Evolutionary conservation across 441 rosid species (phyloP).

Genomic region (Adansonia gregorii): DNA sequence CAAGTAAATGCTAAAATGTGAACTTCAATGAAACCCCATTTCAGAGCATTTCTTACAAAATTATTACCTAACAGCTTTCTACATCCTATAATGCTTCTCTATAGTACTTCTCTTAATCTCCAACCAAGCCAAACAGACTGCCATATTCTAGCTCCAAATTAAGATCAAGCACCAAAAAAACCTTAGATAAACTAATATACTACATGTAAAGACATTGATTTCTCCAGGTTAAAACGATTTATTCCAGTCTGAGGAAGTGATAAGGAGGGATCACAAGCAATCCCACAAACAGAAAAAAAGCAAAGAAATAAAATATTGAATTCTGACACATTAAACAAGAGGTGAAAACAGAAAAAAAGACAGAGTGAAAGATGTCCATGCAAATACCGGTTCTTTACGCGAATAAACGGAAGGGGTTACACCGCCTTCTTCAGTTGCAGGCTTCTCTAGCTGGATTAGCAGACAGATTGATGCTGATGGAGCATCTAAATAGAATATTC

Average conservation of each 20-base stretch:
- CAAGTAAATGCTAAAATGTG: not conserved
- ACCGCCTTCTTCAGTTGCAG: slow-evolving; percentile 95
- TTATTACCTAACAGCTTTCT: slow-evolving; percentile 5
- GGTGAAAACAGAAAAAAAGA: slow-evolving; percentile 21
- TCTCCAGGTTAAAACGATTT: slow-evolving; percentile 17
- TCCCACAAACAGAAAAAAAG: not conserved
- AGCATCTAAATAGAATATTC: slow-evolving; percentile 92
- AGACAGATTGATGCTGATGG: slow-evolving; percentile 92
- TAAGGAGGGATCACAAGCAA: not conserved
- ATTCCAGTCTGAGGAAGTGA: slow-evolving; percentile 9
- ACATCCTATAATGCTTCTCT: not conserved
- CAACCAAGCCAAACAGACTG: slow-evolving; percentile 18
- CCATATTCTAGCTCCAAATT: not conserved
- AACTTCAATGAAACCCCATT: slow-evolving; percentile 13
- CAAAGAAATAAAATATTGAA: slow-evolving; percentile 30
- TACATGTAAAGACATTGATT: slow-evolving; percentile 14
- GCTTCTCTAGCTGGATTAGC: slow-evolving; percentile 91
- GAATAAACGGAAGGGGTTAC: slow-evolving; percentile 95
- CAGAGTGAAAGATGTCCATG: not conserved
- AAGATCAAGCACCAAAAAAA: slow-evolving; percentile 3
- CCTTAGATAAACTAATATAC: slow-evolving; percentile 14
- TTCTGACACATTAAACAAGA: slow-evolving; percentile 12
- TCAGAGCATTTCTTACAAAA: not conserved
- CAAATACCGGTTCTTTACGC: slow-evolving; percentile 97
- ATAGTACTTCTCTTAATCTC: not conserved